Base-by-base conservation (phyloP, 1,139 yeast genomes). In the Pneumocystis canis region DNA sequence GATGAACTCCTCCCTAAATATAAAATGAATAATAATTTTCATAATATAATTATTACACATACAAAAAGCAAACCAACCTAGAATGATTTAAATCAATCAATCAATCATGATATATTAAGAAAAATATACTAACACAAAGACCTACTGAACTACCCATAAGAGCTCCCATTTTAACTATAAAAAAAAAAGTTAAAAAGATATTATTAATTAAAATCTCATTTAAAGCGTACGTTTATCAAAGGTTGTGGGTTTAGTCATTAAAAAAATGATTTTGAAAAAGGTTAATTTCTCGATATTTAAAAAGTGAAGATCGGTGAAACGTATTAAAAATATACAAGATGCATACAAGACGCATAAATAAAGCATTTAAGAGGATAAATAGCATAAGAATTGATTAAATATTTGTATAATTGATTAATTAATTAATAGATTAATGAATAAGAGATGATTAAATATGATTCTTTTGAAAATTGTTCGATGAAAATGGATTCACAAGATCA, bases 121-220 rank as follows among this genome's bases (percentile, higher is more conserved):
- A 78, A 62, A 92, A 87, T n/a, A n/a, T n/a, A 65, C 98, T 98
- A 59, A 92, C 90, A 72, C 95, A 94, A 25, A 90, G 95, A 66
- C 98, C 98, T 39, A 89, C 97, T 32, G 96, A 85, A 60, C 92
- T 78, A 64, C 98, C 98, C 97, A 92, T 94, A 77, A 90, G 78
- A 67, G 90, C 85, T 64, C 98, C 98, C 97, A 92, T 94, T 77
- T 92, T 92, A 81, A 92, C 87, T 77, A n/a, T 31, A 53, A 53
- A 31, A 30, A 9, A 1, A 31, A 28, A 5, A 9, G 20, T 14
- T 14, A 53, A 53, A 30, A 53, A 14, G n/a, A 28, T n/a, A n/a
- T n/a, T n/a, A n/a, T n/a, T n/a, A n/a, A n/a, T n/a, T n/a, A n/a
- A n/a, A n/a, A n/a, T n/a, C n/a, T n/a, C n/a, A n/a, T n/a, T n/a